These are phyloP conservation scores for Colletotrichum chrysophilum DNA, from an alignment of 2,329 filamentous ascomycete genomes.

Conservation along the genomic window DNA sequence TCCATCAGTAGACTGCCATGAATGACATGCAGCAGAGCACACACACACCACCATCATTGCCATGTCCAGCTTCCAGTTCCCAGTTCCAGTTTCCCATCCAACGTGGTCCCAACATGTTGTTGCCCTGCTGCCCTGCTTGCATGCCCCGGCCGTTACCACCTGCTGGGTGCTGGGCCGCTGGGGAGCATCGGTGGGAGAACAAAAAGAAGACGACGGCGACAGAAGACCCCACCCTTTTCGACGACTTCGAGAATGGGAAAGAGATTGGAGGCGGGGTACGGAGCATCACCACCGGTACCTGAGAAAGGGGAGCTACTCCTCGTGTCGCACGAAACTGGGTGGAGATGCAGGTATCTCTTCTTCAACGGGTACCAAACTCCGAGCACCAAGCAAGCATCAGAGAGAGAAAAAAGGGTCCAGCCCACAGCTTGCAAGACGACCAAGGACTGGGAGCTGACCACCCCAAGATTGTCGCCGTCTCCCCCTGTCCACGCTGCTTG, in stretches of 20 bases:
- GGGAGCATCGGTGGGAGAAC: not conserved
- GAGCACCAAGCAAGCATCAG: not conserved
- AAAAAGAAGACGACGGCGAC: not conserved
- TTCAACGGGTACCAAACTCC: not conserved
- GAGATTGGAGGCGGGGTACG: conserved; percentile 18
- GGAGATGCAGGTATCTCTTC: not conserved
- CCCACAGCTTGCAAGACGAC: not conserved
- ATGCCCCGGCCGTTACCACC: not conserved
- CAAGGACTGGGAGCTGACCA: not conserved
- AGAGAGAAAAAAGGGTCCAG: conserved; percentile 5
- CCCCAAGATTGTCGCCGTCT: not conserved
- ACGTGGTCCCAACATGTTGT: not conserved
- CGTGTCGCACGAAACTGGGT: not conserved
- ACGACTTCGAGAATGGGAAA: conserved; percentile 17
- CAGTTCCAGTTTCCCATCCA: not conserved
- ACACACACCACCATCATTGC: not conserved
- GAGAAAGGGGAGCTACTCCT: not conserved
- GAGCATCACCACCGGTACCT: not conserved
- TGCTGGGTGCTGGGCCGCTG: conserved; percentile 6
- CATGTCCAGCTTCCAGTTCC: not conserved
- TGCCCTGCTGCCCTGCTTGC: not conserved
- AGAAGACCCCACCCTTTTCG: not conserved
- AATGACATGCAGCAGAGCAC: not conserved
- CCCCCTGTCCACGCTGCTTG: not conserved
- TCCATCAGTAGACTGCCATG: not conserved